These are phyloP conservation scores for Fusarium sublunatum DNA, from an alignment of 2,329 filamentous ascomycete genomes.

Conservation along the genomic window DNA sequence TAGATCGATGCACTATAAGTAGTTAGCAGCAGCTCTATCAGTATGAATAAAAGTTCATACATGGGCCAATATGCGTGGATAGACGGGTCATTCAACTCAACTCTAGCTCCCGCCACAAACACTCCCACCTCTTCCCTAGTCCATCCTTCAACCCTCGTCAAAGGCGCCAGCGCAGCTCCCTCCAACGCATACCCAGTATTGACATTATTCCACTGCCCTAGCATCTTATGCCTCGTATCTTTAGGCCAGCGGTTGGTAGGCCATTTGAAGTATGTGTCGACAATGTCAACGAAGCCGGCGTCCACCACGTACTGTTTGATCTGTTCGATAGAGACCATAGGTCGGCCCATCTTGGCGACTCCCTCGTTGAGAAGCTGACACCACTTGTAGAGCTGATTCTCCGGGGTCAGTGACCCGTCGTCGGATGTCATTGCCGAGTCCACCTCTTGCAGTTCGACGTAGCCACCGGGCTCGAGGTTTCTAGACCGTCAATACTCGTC, in stretches of 20 bases:
- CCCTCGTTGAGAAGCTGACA: constrained; percentile 4
- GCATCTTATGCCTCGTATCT: constrained; percentile 16
- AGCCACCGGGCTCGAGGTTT: constrained; percentile 18
- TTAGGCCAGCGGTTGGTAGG: constrained; percentile 20
- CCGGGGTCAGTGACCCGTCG: constrained; percentile 5
- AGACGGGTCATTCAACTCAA: constrained; percentile 6
- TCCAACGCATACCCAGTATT: constrained; percentile 11
- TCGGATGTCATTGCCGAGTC: neutral
- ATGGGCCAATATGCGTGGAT: constrained; percentile 27
- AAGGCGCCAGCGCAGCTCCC: constrained; percentile 7
- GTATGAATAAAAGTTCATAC: neutral
- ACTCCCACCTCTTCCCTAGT: constrained; percentile 10
- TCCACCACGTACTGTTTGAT: constrained; percentile 16
- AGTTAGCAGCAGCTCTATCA: neutral
- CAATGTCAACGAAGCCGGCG: constrained; percentile 17
- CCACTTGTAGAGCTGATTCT: constrained; percentile 6
- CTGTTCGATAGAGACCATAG: constrained; percentile 1
- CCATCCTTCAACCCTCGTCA: constrained; percentile 25
- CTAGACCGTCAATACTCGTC: neutral
- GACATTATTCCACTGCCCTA: constrained; percentile 18
- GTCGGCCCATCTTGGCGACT: constrained; percentile 5
- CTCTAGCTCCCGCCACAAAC: constrained; percentile 9
- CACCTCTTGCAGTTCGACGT: constrained; percentile 21
- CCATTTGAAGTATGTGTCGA: constrained; percentile 20
- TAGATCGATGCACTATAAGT: neutral